Evolutionary conservation across 2,329 filamentous ascomycete genomes (phyloP).

Genomic region (Pseudogymnoascus sp.): DNA sequence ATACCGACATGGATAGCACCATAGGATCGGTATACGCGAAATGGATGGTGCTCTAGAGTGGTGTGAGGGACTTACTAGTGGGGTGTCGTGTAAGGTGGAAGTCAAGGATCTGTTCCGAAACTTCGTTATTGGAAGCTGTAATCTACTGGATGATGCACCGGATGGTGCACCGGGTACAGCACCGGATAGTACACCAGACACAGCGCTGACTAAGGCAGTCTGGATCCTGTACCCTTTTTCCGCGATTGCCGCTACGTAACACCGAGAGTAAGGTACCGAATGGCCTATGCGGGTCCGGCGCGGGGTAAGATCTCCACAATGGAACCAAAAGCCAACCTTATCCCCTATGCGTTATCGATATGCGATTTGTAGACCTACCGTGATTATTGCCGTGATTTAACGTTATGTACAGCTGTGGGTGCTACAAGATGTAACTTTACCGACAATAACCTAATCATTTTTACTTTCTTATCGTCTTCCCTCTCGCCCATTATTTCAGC

Average conservation of each 20-base stretch:
- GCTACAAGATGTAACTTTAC: neutral
- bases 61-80: neutral
- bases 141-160: neutral
- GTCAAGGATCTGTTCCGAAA: neutral
- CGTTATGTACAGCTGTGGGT: neutral
- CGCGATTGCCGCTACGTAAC: neutral
- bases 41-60: neutral
- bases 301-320: neutral
- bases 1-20: neutral
- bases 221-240: neutral
- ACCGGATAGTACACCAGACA: neutral
- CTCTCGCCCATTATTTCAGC: neutral
- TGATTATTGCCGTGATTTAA: neutral
- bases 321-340: neutral
- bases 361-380: neutral
- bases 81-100: neutral
- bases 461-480: neutral
- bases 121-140: neutral
- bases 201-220: neutral
- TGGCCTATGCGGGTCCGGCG: neutral
- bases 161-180: neutral
- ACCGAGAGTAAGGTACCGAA: neutral
- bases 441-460: neutral
- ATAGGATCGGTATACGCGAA: neutral
- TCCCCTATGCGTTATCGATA: neutral